These are phyloP conservation scores for Nymphaea thermarum DNA, from an alignment of 164 flowering plant species.

Conservation along the genomic window DNA sequence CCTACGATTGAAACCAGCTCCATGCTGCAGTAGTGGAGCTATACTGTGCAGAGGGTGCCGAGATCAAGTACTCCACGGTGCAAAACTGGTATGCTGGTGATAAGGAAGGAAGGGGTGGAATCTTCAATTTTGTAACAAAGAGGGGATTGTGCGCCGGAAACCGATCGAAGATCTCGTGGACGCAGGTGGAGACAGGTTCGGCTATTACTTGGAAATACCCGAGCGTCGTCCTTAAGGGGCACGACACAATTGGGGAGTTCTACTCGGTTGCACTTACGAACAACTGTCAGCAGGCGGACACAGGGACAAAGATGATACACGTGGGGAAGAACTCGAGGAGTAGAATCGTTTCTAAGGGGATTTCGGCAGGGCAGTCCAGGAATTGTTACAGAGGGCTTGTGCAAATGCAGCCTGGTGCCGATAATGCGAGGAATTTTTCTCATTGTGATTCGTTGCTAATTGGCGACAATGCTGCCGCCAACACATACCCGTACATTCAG, in stretches of 20 bases:
- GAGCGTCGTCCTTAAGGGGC: constrained; percentile 89
- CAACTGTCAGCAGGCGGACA: constrained; percentile 92
- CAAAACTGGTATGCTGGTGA: constrained; percentile 99
- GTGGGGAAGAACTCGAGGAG: constrained; percentile 89
- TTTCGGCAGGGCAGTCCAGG: constrained; percentile 79
- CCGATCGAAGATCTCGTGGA: constrained; percentile 91
- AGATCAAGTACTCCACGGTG: constrained; percentile 90
- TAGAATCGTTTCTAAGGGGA: constrained; percentile 88
- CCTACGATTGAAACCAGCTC: constrained; percentile 79
- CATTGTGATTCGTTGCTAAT: constrained; percentile 98
- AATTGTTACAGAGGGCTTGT: constrained; percentile 93
- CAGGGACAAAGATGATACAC: constrained; percentile 98
- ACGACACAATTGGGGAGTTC: constrained; percentile 86
- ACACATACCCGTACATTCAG: constrained; percentile 94
- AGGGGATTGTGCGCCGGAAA: constrained; percentile 78
- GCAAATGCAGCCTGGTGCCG: constrained; percentile 70
- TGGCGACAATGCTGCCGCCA: constrained; percentile 87
- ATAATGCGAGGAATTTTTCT: constrained; percentile 73
- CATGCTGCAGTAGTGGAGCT: constrained; percentile 99
- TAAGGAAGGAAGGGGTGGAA: constrained; percentile 83
- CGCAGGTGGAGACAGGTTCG: constrained; percentile 97
- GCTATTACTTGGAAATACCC: constrained; percentile 99
- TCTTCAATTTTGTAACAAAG: constrained; percentile 92
- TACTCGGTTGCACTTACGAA: constrained; percentile 94
- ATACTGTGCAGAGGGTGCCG: constrained; percentile 65